A percentile compares a stretch with the other conserved stretches of the same genome.
Evolutionary conservation across 2,329 filamentous ascomycete species (phyloP).

Genomic region (Botryotinia calthae): DNA sequence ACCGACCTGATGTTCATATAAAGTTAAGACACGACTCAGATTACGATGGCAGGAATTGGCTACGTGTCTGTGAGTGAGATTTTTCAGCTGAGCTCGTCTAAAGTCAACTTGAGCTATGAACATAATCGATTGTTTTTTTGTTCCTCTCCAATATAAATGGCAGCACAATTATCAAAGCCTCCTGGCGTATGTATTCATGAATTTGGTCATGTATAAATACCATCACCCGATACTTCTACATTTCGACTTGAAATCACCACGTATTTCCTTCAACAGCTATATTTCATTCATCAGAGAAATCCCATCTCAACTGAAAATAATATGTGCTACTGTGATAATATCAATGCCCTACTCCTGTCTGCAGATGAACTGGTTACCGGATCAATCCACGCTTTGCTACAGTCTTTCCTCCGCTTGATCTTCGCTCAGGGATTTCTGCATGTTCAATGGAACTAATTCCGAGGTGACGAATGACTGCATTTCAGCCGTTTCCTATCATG

Average conservation of each 20-base stretch:
- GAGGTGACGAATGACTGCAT: not conserved
- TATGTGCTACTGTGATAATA: not conserved
- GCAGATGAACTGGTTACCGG: too few species aligned
- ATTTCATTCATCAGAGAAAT: too few species aligned
- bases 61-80: not conserved
- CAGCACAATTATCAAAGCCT: not conserved
- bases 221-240: not conserved
- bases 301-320: not conserved
- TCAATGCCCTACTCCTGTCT: not conserved
- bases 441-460: not conserved
- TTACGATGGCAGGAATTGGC: not conserved
- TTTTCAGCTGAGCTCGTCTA: not conserved
- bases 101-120: not conserved
- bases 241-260: not conserved
- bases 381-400: not conserved
- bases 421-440: not conserved
- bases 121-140: not conserved
- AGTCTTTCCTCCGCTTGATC: not conserved
- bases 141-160: not conserved
- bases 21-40: not conserved
- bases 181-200: not conserved
- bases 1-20: not conserved
- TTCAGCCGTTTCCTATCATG: not conserved
- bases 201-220: not conserved
- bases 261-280: not conserved